A percentile compares a stretch with the other conserved stretches of the same genome.
phyloP scores from a whole-genome alignment of 768 basidiomycete species.

The Podaxis mareebaensis region DNA sequence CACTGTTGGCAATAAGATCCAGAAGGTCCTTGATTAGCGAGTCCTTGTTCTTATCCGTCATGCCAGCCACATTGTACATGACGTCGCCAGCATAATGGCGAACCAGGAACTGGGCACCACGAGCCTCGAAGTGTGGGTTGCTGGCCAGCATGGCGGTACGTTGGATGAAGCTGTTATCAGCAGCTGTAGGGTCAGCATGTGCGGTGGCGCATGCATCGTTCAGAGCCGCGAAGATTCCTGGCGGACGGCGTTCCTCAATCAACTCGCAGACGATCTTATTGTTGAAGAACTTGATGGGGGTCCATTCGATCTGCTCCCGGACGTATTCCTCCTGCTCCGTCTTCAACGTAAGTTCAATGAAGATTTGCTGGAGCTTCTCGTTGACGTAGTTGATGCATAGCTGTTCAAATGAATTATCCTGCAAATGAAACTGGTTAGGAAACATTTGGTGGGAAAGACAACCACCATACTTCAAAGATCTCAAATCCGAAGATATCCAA shows the following conservation, averaged over 20 bases:
- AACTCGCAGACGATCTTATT: conserved; percentile 98
- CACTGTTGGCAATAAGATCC: conserved; percentile 80
- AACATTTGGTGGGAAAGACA: neutral
- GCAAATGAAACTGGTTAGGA: conserved; percentile 9
- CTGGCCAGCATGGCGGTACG: conserved; percentile 77
- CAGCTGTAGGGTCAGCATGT: conserved; percentile 94
- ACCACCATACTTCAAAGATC: conserved; percentile 78
- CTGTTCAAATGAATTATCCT: conserved; percentile 97
- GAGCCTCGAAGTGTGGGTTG: conserved; percentile 93
- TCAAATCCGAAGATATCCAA: conserved; percentile 99
- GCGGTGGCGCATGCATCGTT: conserved; percentile 99
- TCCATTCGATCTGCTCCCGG: conserved; percentile 98
- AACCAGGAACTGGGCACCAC: conserved; percentile 92
- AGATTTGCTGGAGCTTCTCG: conserved; percentile 99
- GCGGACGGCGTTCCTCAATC: conserved; percentile 94
- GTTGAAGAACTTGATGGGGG: conserved; percentile 98
- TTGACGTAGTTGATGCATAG: conserved; percentile 99
- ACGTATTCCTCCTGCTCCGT: conserved; percentile 99
- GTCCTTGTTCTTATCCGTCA: conserved; percentile 99
- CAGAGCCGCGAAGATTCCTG: conserved; percentile 95
- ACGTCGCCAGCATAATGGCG: conserved; percentile 99
- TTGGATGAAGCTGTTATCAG: conserved; percentile 96
- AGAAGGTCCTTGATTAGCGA: conserved; percentile 92
- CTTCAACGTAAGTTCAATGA: conserved; percentile 98
- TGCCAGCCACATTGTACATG: conserved; percentile 94